Conservation (phyloP, 345 rosid species). For the Dipteronia sinensis region DNA sequence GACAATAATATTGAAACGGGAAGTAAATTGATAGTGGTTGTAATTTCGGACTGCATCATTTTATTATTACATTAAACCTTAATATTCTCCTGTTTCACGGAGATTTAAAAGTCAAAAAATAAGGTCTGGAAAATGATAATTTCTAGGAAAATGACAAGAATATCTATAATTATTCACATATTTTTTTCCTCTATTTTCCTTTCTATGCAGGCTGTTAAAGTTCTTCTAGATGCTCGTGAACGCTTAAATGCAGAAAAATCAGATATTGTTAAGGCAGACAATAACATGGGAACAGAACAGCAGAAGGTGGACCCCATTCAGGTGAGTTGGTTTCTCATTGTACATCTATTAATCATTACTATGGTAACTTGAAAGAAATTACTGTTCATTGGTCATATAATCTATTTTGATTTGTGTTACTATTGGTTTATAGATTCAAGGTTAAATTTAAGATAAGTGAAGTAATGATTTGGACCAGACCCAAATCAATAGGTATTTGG, state of each 20-base stretch:
- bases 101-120: not conserved
- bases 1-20: not conserved
- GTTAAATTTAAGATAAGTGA: too few species aligned
- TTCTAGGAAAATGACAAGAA: not conserved
- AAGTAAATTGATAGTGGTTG: not conserved
- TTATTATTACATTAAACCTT: not conserved
- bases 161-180: not conserved
- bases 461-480: too few species aligned
- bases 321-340: constrained; percentile 41
- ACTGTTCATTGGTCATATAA: not conserved
- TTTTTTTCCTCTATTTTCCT: constrained; percentile 10
- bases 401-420: not conserved
- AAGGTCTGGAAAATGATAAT: not conserved
- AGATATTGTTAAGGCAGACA: constrained; percentile 34
- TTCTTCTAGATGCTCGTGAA: constrained; percentile 67
- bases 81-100: not conserved
- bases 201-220: constrained; percentile 71
- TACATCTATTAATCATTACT: not conserved
- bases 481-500: too few species aligned
- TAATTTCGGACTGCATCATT: not conserved
- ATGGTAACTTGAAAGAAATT: not conserved
- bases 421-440: not conserved
- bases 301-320: constrained; percentile 65
- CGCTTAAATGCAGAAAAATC: constrained; percentile 44
- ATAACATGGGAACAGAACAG: constrained; percentile 32